Base-by-base conservation (phyloP, 2,329 filamentous ascomycete species). In the Acarospora socialis region DNA sequence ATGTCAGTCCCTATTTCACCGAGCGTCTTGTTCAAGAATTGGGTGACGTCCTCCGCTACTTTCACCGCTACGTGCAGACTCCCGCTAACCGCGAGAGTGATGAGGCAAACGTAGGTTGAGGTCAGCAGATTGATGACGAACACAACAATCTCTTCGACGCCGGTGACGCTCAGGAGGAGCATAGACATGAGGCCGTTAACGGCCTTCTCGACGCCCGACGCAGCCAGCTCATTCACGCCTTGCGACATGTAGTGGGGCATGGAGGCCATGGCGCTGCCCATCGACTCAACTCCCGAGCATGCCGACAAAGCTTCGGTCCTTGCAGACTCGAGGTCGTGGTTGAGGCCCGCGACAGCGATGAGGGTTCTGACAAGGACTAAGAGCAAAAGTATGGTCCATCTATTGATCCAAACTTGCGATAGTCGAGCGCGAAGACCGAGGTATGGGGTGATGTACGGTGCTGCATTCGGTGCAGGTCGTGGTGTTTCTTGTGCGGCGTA, bases 341-440 rank as follows among this genome's bases (percentile, higher is more conserved):
- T 67, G 41, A 94, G 69, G 45, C 70, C 69, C 34, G 68, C 66
- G 34, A 87, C 70, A 21, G 86, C 73, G 37, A 95, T 64, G 32
- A 98, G 60, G 38, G 87, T 70, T 35, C 86, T 74, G 40, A 79
- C 71, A 32, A 98, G 74, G 34, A 95, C 77, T 33, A 98, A 73
- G 37, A 93, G 56, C 28, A 95, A 66, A 28, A 98, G 68, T 38
- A 95, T 66, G 22, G 90, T 95, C 90, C 90, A 98, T 56, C 81
- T 73, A 64, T 98, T 95, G 61, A 98, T 76, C 84, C 87, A 94
- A 55, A 92, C 70, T 64, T 98, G 90, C 32, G 90, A 95, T 47
- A 95, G 69, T 48, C 86, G 77, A 47, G 87, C 77, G 49, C 76
- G 74, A 50, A 94, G 73, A 47, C 86, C 84, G 41, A 98, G 79